Evolutionary conservation across 2,329 filamentous ascomycete genomes (phyloP).

Genomic region (Colletotrichum lentis): DNA sequence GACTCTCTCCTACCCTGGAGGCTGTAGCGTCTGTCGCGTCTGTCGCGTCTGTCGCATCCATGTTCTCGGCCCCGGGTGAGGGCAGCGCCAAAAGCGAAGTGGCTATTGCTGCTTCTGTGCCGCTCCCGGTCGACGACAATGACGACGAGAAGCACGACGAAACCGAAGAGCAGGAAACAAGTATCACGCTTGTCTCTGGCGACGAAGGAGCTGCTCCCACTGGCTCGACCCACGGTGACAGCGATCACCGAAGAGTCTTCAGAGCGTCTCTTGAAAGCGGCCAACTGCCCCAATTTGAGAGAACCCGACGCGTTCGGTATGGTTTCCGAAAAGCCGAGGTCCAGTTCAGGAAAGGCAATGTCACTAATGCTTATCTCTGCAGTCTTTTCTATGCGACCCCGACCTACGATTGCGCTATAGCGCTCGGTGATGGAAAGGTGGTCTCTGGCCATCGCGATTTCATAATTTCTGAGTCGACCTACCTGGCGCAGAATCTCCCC

Average conservation of each 20-base stretch:
- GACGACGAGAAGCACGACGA: not conserved
- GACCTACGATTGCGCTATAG: slow-evolving; percentile 9
- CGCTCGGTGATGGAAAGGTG: slow-evolving; percentile 1
- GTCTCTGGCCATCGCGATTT: slow-evolving; percentile 46
- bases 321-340: not conserved
- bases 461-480: slow-evolving; percentile 46
- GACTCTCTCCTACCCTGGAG: not conserved
- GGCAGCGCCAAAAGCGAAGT: not conserved
- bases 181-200: not conserved
- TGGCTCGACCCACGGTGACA: not conserved
- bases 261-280: slow-evolving; percentile 18
- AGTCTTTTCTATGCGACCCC: slow-evolving; percentile 7
- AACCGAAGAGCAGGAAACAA: not conserved
- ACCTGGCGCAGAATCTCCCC: slow-evolving; percentile 48
- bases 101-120: not conserved
- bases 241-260: not conserved
- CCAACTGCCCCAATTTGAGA: slow-evolving; percentile 18
- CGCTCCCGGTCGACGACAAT: not conserved
- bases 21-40: not conserved
- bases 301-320: slow-evolving; percentile 16
- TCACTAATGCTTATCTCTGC: not conserved
- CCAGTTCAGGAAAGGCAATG: not conserved
- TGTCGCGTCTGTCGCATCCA: too few species aligned
- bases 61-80: not conserved
- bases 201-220: slow-evolving; percentile 10